Evolutionary conservation across 176 grass and related monocot species (phyloP).

Genomic region (Hsuehochloa calcarea): DNA sequence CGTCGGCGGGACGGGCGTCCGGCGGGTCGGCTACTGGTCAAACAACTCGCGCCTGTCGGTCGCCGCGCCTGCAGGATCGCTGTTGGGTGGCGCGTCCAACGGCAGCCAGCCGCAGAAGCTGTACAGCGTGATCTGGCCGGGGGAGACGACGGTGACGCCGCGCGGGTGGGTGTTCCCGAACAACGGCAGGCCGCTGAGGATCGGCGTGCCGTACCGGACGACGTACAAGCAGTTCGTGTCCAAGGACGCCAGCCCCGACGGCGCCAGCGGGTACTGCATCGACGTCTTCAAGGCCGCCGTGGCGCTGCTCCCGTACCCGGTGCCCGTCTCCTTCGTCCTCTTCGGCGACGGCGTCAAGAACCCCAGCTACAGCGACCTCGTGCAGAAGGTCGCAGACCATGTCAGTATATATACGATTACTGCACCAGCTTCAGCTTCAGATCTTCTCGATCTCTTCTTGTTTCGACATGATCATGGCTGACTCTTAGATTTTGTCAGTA

Average conservation of each 20-base stretch:
- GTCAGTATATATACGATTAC: not conserved
- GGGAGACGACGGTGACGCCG: conserved; percentile 54
- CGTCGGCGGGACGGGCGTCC: conserved; percentile 59
- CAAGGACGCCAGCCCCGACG: conserved; percentile 45
- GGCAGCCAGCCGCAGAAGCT: conserved; percentile 26
- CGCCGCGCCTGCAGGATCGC: conserved; percentile 17
- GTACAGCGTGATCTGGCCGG: conserved; percentile 78
- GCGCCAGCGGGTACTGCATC: conserved; percentile 82
- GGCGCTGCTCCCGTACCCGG: conserved; percentile 67
- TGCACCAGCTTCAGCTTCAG: not conserved
- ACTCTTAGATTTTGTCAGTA: not conserved
- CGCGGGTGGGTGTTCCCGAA: conserved; percentile 89
- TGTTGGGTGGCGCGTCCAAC: not conserved
- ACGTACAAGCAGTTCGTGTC: conserved; percentile 71
- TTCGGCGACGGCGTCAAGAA: conserved; percentile 80
- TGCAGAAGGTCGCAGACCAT: conserved; percentile 55
- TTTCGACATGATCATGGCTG: not conserved
- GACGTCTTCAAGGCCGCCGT: conserved; percentile 85
- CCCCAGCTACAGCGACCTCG: conserved; percentile 63
- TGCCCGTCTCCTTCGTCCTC: conserved; percentile 50
- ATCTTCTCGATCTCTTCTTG: not conserved
- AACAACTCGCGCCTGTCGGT: conserved; percentile 53
- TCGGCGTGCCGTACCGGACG: conserved; percentile 74
- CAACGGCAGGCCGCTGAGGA: conserved; percentile 67
- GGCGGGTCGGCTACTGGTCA: conserved; percentile 73